Evolutionary conservation across 2,329 filamentous ascomycete species (phyloP), one percentile per base, ranked within the genome.

Genomic region (Botrytis tulipae): DNA sequence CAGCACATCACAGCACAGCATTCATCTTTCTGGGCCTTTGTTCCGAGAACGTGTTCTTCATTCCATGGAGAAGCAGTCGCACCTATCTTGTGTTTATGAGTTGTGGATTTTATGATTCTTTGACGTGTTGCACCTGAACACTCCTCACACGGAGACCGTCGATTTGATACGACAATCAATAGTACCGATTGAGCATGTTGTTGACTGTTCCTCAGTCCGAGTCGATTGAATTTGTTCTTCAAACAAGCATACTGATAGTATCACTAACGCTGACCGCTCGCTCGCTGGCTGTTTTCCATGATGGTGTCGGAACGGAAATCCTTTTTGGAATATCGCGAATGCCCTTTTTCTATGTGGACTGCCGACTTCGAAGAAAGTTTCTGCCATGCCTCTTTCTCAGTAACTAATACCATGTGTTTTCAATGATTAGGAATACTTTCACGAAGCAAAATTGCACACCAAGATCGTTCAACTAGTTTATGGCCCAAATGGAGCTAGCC

Each of bases 381-480:
- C 40, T 65, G 40, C 51, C 60, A 80, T 59, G 44, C 79, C 81
- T 77, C 76, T 82, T 81, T 82, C 84, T 82, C 80, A 83, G 82
- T 84, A 86, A 93, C 92, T 94, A 90, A 94, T 91, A 84, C 85
- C 82, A 81, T 77, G 84, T 86, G 57, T 86, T 83, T 67, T 60
- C 51, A 83, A 84, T 83, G 84, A 84, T 85, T 94, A 99, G 96
- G 96, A 99, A 86, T 99, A 98, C 85, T 98, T 99, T 84, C 85
- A 87, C 81, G 92, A 93, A 82, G 92, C 93, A 80, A 48, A 54
- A 32, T 32, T 70, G 20, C 44, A 62, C 57, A 62, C 67, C 44
- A 70, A 73, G 54, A 57, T 37, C n/a, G 66, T 97, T 77, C 91
- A 96, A 79, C 87, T 99, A 80, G 94, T 93, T 70, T 99, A 99